Percentiles rank a stretch among this genome's conserved stretches.
Conservation (phyloP, 495 filamentous ascomycete species). For the Pseudotulostoma volvatum region DNA sequence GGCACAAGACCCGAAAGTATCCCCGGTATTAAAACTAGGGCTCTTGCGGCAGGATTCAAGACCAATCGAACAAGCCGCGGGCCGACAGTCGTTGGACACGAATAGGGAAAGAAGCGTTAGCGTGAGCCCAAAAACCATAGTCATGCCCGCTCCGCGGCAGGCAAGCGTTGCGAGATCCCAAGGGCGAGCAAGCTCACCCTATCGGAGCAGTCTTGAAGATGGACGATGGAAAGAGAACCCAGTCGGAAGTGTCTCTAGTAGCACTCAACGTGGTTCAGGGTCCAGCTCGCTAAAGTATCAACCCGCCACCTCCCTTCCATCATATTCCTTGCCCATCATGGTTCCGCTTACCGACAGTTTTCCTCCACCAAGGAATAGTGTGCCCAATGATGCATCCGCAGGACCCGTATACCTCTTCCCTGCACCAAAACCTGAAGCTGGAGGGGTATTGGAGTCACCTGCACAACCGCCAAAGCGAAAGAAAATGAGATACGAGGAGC, state of each 20-base stretch:
- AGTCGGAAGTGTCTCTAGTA: conserved; percentile 6
- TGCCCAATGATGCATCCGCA: conserved; percentile 6
- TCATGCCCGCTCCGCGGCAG: conserved; percentile 16
- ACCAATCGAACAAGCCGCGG: conserved; percentile 3
- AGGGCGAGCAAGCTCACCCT: conserved; percentile 8
- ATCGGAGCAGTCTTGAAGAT: conserved; percentile 14
- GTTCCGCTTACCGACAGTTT: conserved; percentile 19
- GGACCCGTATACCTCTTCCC: not conserved
- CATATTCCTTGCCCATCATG: conserved; percentile 7
- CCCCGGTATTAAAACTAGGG: too few species aligned
- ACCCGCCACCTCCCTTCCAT: conserved; percentile 1
- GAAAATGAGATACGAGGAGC: conserved; percentile 26
- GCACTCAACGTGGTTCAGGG: conserved; percentile 3
- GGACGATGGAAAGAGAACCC: conserved; percentile 15
- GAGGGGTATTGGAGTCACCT: not conserved
- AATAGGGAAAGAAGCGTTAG: conserved; percentile 27
- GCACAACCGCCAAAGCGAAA: conserved; percentile 19
- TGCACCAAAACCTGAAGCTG: conserved; percentile 1
- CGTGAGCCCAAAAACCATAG: conserved; percentile 29
- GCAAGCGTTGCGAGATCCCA: conserved; percentile 11
- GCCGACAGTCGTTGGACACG: conserved; percentile 3
- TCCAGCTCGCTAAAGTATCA: conserved; percentile 2
- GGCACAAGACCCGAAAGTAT: too few species aligned
- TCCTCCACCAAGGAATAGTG: conserved; percentile 9
- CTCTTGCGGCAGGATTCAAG: conserved; percentile 6